Base-by-base conservation (phyloP, 805 yeast species). In the Hanseniaspora clermontiae region DNA sequence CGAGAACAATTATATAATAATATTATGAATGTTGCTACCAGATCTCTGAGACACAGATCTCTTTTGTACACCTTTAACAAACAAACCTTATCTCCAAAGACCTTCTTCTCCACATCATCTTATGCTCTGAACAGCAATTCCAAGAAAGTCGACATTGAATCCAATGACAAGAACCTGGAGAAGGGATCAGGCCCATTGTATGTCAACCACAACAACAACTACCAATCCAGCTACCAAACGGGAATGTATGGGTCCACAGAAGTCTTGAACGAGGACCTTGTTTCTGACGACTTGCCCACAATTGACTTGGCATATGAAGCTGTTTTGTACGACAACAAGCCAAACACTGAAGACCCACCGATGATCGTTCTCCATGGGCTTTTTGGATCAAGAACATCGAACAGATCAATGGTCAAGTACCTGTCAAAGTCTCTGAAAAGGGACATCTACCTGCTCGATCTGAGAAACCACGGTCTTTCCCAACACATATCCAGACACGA, bases 391-490 rank as follows among this genome's bases (percentile, higher is more conserved):
- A 84, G 80, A 62, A 63, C 77, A n/a, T 91, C 89, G 68, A 87
- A 87, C 63, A 72, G 96, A 58, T 74, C 87, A 0, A 87, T 90
- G n/a, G 86, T 88, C 10, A 79, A 78, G 63, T 75, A 73, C 53
- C 66, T 84, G 37, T 76, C 79, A 15, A 68, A 67, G 20, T 61
- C 64, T 12, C 64, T 84, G 58, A 66, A 72, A 29, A 69, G 88
- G 47, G 82, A 82, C 59, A 80, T 84, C 3, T 83, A 77, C 64
- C 77, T 87, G 61, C 64, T 84, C 17, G 97, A 91, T 66, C 73
- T 90, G 58, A 74, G 98, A 59, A 90, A 93, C 68, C 96, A 90
- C 66, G 98, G 98, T 1, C 81, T 77, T n/a, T 86, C 96, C 1
- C 96, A 96, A 0, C 95, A 85, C 62, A 65, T 63, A n/a, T 64